Percentiles rank a stretch among this genome's conserved stretches.
Conservation (phyloP, 1,284 basidiomycete species). For the Athelia sp. region DNA sequence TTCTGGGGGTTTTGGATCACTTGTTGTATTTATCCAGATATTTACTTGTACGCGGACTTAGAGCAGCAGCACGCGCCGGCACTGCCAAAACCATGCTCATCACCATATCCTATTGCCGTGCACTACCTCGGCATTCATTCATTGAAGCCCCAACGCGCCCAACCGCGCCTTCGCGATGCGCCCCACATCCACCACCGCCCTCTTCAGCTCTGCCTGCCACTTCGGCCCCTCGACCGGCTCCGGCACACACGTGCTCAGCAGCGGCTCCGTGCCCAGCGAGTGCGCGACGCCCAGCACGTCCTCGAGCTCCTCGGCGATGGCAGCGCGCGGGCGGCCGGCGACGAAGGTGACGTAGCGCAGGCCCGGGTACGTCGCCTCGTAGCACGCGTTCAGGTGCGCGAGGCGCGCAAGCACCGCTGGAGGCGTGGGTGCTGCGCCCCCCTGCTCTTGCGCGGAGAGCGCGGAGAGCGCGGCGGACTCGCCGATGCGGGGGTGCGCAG, state of each 20-base stretch:
- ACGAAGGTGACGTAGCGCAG: constrained; percentile 90
- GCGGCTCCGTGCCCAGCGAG: constrained; percentile 40
- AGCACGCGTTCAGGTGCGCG: constrained; percentile 68
- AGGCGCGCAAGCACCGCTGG: constrained; percentile 64
- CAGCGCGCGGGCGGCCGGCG: constrained; percentile 71
- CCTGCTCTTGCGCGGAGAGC: constrained; percentile 78
- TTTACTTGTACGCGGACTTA: neutral
- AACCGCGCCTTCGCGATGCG: constrained; percentile 70
- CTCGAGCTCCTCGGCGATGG: constrained; percentile 79
- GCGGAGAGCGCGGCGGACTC: constrained; percentile 69
- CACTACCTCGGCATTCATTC: constrained; percentile 9
- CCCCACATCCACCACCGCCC: constrained; percentile 73
- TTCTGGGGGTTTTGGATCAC: neutral
- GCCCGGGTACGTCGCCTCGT: constrained; percentile 69
- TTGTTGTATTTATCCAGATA: constrained; percentile 1
- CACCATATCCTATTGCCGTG: too few relatives aligned
- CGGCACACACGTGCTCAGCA: constrained; percentile 27
- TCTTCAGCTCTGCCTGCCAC: constrained; percentile 63
- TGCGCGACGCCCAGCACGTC: constrained; percentile 48
- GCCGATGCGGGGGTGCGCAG: constrained; percentile 86
- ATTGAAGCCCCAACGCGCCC: constrained; percentile 33
- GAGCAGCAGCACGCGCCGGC: neutral
- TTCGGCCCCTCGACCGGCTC: constrained; percentile 36
- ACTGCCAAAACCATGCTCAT: too few relatives aligned
- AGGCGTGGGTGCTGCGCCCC: constrained; percentile 45